phyloP scores from a whole-genome alignment of 345 rosid species.

The Pugionium cornutum region DNA sequence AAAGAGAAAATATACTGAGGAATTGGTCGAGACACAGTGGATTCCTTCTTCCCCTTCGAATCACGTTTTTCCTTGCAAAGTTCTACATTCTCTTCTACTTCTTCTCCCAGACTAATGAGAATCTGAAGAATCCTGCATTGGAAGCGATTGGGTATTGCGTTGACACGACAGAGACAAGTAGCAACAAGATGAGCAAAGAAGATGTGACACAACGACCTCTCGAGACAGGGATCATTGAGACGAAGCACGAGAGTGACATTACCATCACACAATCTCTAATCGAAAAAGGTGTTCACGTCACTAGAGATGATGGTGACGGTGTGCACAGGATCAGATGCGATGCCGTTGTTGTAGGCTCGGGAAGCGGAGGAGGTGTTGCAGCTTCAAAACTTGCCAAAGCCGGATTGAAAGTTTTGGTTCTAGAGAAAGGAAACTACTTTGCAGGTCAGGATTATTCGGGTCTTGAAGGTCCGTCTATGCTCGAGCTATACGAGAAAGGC shows the following conservation, averaged over 20 bases:
- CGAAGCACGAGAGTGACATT: conserved; percentile 37
- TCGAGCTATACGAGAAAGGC: conserved; percentile 48
- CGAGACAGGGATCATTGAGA: conserved; percentile 48
- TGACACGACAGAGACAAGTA: conserved; percentile 40
- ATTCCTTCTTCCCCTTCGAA: conserved; percentile 46
- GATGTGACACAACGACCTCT: conserved; percentile 43
- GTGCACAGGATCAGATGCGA: conserved; percentile 53
- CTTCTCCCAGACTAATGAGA: conserved; percentile 62
- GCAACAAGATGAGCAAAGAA: background rate
- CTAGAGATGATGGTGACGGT: conserved; percentile 32
- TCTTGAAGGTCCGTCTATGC: conserved; percentile 53
- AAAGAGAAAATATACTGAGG: conserved; percentile 55
- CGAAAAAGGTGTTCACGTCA: conserved; percentile 46
- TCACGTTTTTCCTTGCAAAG: conserved; percentile 55
- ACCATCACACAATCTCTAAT: conserved; percentile 39
- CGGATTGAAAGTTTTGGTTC: conserved; percentile 54
- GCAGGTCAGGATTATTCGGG: conserved; percentile 48
- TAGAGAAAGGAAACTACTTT: conserved; percentile 65
- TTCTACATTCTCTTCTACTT: conserved; percentile 50
- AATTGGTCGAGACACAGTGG: conserved; percentile 56
- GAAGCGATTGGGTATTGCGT: conserved; percentile 66
- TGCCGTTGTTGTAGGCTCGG: conserved; percentile 56
- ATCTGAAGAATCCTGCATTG: conserved; percentile 53
- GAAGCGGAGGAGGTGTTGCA: conserved; percentile 67
- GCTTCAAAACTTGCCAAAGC: conserved; percentile 55